These are phyloP conservation scores for Ceratobasidium sp. DNA, from an alignment of 1,284 basidiomycete species.

Conservation along the genomic window DNA sequence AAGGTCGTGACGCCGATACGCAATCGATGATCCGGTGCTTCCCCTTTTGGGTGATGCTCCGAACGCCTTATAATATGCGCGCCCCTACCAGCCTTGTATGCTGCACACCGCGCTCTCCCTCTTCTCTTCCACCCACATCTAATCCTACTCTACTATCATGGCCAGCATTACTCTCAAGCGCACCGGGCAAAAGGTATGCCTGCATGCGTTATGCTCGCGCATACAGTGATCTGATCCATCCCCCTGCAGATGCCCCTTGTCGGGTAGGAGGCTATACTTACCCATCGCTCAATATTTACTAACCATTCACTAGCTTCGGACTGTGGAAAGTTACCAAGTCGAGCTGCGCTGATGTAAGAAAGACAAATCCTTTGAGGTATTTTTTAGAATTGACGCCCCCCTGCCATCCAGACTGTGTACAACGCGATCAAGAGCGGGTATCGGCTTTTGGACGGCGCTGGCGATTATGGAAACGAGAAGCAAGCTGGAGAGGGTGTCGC, in stretches of 20 bases:
- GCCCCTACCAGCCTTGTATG: not conserved
- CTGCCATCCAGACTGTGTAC: constrained; percentile 53
- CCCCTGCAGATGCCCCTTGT: constrained; percentile 66
- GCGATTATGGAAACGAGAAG: constrained; percentile 56
- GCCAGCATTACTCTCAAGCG: constrained; percentile 65
- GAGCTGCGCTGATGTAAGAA: constrained; percentile 67
- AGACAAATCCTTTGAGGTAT: not conserved
- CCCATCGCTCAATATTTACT: constrained; percentile 24
- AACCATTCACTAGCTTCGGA: constrained; percentile 64
- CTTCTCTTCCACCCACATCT: constrained; percentile 37
- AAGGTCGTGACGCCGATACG: constrained; percentile 25
- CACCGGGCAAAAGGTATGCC: constrained; percentile 67
- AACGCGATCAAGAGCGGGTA: constrained; percentile 59
- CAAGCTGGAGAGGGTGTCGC: constrained; percentile 56
- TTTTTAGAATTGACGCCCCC: constrained; percentile 31
- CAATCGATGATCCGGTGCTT: constrained; percentile 15
- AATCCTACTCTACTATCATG: constrained; percentile 51
- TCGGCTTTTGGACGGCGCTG: constrained; percentile 58
- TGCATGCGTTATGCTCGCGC: constrained; percentile 25
- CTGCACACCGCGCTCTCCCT: constrained; percentile 35
- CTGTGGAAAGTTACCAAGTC: constrained; percentile 74
- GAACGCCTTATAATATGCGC: constrained; percentile 7
- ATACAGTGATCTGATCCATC: constrained; percentile 42
- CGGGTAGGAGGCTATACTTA: constrained; percentile 58
- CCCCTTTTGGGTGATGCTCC: constrained; percentile 34